These are phyloP conservation scores for Colletotrichum chrysophilum DNA, from an alignment of 2,329 filamentous ascomycete genomes.

Conservation along the genomic window DNA sequence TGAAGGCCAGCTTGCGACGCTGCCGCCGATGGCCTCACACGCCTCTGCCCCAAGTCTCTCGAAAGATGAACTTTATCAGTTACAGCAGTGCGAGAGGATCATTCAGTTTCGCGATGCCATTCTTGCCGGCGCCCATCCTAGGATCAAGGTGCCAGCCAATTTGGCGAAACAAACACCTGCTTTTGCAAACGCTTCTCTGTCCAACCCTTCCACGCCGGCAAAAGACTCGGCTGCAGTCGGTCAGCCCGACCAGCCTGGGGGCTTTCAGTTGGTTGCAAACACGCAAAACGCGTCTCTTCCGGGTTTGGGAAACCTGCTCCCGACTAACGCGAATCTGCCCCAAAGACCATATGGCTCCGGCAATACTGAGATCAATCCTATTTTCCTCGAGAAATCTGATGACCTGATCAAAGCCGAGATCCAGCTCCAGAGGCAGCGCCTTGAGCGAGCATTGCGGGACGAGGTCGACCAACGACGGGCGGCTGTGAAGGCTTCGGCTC, in stretches of 20 bases:
- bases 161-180: conserved; percentile 28
- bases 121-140: conserved; percentile 75
- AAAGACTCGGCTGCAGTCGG: not conserved
- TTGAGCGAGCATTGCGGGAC: conserved; percentile 80
- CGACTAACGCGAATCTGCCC: conserved; percentile 36
- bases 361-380: conserved; percentile 77
- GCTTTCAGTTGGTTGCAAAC: conserved; percentile 41
- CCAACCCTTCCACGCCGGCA: not conserved
- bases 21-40: conserved; percentile 26
- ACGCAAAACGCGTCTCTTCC: conserved; percentile 37
- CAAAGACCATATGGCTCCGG: conserved; percentile 47
- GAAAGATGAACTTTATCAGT: conserved; percentile 59
- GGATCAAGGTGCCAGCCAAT: conserved; percentile 60
- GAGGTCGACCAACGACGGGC: conserved; percentile 71
- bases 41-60: conserved; percentile 34
- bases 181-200: conserved; percentile 26
- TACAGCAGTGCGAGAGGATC: conserved; percentile 79
- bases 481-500: conserved; percentile 45
- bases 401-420: conserved; percentile 83
- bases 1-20: conserved; percentile 15
- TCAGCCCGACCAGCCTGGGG: conserved; percentile 27
- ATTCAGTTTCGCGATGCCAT: conserved; percentile 81
- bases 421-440: conserved; percentile 77
- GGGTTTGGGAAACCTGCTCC: conserved; percentile 25
- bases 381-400: conserved; percentile 86